Evolutionary conservation across 2,329 filamentous ascomycete genomes (phyloP), one percentile per base, ranked within the genome.

Genomic region (Ceratocystis huliohia): DNA sequence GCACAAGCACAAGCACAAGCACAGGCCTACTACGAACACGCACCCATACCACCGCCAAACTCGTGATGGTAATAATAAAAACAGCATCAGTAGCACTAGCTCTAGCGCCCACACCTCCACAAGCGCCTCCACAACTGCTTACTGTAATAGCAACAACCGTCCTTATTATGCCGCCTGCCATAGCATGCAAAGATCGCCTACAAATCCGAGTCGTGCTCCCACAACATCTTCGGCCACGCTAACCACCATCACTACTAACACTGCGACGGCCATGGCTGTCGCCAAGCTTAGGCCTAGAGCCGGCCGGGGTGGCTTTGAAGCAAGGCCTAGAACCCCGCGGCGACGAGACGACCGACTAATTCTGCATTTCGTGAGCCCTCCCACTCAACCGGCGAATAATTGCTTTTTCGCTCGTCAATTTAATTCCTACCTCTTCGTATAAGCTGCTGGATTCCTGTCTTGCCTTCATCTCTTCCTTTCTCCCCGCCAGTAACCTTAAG

Each of bases 301-400:
- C 13, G 46, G 28, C 50, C 33, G 4, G 37, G 10, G 37, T 33
- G 44, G 25, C 44, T 33, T 50, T 30, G 20, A 46, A 50, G 22
- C 6, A 45, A 20, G 6, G 30, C 20, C 48, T 28, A 46, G 48
- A 57, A 33, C 48, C 13, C 64, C 53, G 64, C 64, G 25, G 17
- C 64, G 41, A 25, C 61, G 44, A 13, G 25, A 59, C 61, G 61
- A 66, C 64, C 65, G 67, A 15, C 46, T 66, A 17, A 68, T 68
- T 33, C 53, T 68, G 20, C 67, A 68, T 50, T 68, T 68, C 50
- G 67, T 68, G 37, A 45, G 67, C 7, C 2, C n/a, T 13, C n/a
- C 20, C 56, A 17, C 2, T 2, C 22, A 28, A 25, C 50, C 22
- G 50, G 50, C 5, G 22, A 5, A 46, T 45, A 22, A 15, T 22